Evolutionary conservation across 2,329 filamentous ascomycete species (phyloP).

Genomic region (Colletotrichum limetticola): DNA sequence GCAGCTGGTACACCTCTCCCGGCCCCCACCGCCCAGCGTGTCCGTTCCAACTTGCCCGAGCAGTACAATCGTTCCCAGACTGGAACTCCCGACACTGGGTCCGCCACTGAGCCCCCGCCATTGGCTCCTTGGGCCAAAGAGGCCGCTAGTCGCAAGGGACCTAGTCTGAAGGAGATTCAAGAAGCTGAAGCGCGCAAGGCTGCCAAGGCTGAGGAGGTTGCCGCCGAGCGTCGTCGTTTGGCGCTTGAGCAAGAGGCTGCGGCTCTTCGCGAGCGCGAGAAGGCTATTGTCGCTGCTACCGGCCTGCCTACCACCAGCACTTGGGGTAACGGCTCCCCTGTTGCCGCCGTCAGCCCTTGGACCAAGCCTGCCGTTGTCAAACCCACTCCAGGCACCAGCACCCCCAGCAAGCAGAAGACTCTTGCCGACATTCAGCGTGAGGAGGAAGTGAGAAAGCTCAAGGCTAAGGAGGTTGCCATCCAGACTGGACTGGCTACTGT

Average conservation of each 20-base stretch:
- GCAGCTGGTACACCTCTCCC: conserved; percentile 85
- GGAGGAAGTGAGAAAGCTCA: conserved; percentile 90
- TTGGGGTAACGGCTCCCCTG: conserved; percentile 85
- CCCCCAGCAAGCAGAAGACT: conserved; percentile 77
- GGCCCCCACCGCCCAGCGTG: conserved; percentile 88
- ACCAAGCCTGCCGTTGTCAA: conserved; percentile 68
- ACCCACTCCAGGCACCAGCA: conserved; percentile 41
- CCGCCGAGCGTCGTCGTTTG: conserved; percentile 80
- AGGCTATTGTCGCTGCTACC: conserved; percentile 67
- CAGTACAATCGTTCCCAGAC: conserved; percentile 77
- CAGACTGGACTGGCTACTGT: conserved; percentile 59
- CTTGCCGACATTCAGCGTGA: conserved; percentile 96
- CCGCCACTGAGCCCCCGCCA: conserved; percentile 67
- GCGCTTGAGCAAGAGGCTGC: conserved; percentile 82
- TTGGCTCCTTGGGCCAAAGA: conserved; percentile 97
- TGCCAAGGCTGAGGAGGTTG: conserved; percentile 86
- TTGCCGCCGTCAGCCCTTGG: conserved; percentile 73
- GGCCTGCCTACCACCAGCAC: conserved; percentile 89
- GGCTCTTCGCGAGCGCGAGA: conserved; percentile 69
- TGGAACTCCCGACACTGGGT: conserved; percentile 74
- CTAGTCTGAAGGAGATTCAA: conserved; percentile 95
- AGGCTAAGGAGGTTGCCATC: conserved; percentile 63
- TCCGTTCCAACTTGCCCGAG: conserved; percentile 85
- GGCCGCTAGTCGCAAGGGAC: conserved; percentile 80
- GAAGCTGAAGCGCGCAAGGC: conserved; percentile 94